Base-by-base conservation (phyloP, 495 filamentous ascomycete genomes). In the Beverwykella pulmonaria region DNA sequence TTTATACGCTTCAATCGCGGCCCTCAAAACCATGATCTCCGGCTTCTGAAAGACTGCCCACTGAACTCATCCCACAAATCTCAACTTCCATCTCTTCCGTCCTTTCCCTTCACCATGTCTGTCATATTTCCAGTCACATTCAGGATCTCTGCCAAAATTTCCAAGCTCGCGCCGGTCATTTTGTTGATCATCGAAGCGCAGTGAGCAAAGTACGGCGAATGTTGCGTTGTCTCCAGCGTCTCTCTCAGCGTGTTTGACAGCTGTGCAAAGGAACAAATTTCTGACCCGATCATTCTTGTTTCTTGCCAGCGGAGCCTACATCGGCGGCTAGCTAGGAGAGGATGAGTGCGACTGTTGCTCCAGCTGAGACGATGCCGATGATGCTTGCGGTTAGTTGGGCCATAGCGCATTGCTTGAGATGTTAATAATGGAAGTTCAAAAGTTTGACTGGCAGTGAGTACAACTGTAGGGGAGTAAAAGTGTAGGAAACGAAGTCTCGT, bases 21-120 rank as follows among this genome's bases (percentile, higher is more conserved):
- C 57, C 14, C 65, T 19, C 26, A 62, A 25, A 19, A 56, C 27
- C 14, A 27, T 17, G 17, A 67, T 62, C 44, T 62, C 58, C 23
- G 65, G 65, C 34, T 67, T 67, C 29, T 62, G 57, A 29, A 61
- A 67, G 8, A 67, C 50, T 1, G 58, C 65, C 65, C 57, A 67
- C 36, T 67, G 65, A 1, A 67, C 48, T 20, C 52, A 7, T 29
- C 36, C 48, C 15, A 62, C 46, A 30, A 67, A 17, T 7, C 52
- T 36, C n/a, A 61, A 34, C 39, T 67, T 19, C 53, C 27, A 46
- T 59, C 62, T 27, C 47, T 58, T 20, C 39, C 27, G 46, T 59
- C 62, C n/a, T 58, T 58, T 26, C 57, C 48, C 39, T 57, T 62
- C 14, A 52, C 20, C 26, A 67, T 48, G 39, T 27, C 34, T 22